Evolutionary conservation across 305 asterid genomes (phyloP).

Genomic region (Fraxinus dipetala): DNA sequence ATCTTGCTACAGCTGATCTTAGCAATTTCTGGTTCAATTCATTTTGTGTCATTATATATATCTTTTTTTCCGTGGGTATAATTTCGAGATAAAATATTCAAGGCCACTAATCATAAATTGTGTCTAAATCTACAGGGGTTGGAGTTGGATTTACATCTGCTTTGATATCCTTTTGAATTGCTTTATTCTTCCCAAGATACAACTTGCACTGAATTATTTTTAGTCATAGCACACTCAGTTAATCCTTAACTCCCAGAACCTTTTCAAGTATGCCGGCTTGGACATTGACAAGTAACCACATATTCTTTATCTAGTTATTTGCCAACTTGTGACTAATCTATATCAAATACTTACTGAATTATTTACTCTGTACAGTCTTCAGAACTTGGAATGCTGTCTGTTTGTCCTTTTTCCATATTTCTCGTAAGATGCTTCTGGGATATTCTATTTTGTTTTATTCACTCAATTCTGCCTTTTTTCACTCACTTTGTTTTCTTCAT

Average conservation of each 20-base stretch:
- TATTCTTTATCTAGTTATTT: constrained; percentile 16
- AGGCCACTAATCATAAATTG: constrained; percentile 26
- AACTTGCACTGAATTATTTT: constrained; percentile 19
- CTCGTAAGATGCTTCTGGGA: constrained; percentile 64
- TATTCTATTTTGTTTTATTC: constrained; percentile 25
- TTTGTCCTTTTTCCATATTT: constrained; percentile 98
- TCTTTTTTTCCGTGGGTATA: not conserved
- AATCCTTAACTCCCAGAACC: constrained; percentile 73
- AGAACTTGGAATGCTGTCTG: constrained; percentile 98
- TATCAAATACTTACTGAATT: constrained; percentile 22
- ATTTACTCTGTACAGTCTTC: constrained; percentile 61
- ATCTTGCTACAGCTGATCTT: not conserved
- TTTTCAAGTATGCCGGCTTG: constrained; percentile 95
- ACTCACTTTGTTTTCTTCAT: constrained; percentile 22
- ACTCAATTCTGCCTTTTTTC: constrained; percentile 19
- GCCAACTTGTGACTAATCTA: constrained; percentile 9
- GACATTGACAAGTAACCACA: constrained; percentile 88
- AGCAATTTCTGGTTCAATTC: not conserved
- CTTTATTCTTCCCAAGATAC: constrained; percentile 21
- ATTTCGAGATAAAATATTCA: not conserved
- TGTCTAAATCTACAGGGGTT: constrained; percentile 64
- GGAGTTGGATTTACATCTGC: constrained; percentile 99
- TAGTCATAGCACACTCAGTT: constrained; percentile 29
- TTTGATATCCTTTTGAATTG: constrained; percentile 75
- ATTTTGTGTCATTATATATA: not conserved